A percentile compares a stretch with the other conserved stretches of the same genome.
These are phyloP conservation scores for Microstegium vimineum DNA, from an alignment of 176 grass and related monocot species.

Conservation along the genomic window DNA sequence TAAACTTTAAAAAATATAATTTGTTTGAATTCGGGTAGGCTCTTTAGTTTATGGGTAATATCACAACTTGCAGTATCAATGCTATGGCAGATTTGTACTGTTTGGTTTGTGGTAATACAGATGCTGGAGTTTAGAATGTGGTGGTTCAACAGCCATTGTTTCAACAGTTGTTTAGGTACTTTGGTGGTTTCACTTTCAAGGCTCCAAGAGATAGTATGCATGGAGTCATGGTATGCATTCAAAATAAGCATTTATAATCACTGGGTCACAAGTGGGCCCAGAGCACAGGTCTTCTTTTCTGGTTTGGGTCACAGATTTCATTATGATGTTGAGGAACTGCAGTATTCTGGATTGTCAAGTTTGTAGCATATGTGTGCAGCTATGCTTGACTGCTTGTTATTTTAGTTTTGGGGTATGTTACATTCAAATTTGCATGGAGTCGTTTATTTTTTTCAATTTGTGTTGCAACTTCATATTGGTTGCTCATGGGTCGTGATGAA, in stretches of 20 bases:
- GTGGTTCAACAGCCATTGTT: background rate
- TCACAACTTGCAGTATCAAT: background rate
- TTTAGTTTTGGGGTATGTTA: background rate
- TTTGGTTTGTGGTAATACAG: background rate
- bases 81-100: background rate
- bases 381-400: background rate
- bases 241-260: background rate
- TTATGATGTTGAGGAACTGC: background rate
- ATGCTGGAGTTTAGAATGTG: background rate
- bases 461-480: background rate
- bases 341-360: background rate
- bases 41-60: background rate
- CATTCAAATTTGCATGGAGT: background rate
- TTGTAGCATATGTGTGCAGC: background rate
- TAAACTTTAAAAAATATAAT: background rate
- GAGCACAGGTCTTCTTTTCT: background rate
- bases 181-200: background rate
- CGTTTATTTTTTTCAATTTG: background rate
- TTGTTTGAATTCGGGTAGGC: conserved; percentile 9
- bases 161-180: background rate
- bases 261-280: background rate
- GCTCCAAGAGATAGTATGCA: background rate
- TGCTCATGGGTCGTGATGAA: background rate
- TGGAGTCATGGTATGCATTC: background rate
- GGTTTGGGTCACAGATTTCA: background rate